Percentiles rank a stretch among this genome's conserved stretches.
phyloP scores from a whole-genome alignment of 2,329 filamentous ascomycete genomes.

The Septoria petroselini region DNA sequence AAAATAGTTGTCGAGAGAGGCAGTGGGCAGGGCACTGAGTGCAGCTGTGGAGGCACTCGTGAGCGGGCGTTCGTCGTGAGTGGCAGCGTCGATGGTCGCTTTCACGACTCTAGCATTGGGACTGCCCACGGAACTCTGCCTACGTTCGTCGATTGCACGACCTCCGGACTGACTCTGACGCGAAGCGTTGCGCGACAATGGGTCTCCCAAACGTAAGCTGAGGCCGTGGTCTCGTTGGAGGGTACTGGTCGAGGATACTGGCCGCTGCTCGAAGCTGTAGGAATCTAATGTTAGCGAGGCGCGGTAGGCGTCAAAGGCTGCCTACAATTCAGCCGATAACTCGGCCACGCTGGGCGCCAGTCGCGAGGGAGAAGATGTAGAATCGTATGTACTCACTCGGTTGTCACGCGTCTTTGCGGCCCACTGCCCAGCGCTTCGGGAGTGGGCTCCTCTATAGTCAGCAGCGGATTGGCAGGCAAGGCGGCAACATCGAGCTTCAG shows the following conservation, averaged over 20 bases:
- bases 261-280: conserved; percentile 11
- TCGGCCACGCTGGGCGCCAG: too few relatives aligned
- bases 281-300: background rate
- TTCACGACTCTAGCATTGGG: conserved; percentile 48
- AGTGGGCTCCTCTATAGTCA: conserved; percentile 22
- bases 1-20: conserved; percentile 34
- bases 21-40: conserved; percentile 11
- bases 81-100: conserved; percentile 51
- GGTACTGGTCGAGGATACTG: conserved; percentile 5
- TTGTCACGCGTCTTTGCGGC: background rate
- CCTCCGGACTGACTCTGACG: background rate
- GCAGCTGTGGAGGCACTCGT: conserved; percentile 14
- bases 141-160: conserved; percentile 32
- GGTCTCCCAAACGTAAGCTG: background rate
- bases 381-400: conserved; percentile 7
- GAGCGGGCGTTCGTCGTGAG: conserved; percentile 22
- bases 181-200: background rate
- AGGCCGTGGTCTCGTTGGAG: conserved; percentile 5
- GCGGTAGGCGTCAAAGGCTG: background rate
- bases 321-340: too few relatives aligned
- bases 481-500: conserved; percentile 19
- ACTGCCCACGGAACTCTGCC: conserved; percentile 41
- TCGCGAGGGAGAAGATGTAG: too few relatives aligned
- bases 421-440: conserved; percentile 17
- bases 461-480: conserved; percentile 10